Evolutionary conservation across 1,284 basidiomycete species (phyloP), one percentile per base, ranked within the genome.

Genomic region (Trichosporon sp.): DNA sequence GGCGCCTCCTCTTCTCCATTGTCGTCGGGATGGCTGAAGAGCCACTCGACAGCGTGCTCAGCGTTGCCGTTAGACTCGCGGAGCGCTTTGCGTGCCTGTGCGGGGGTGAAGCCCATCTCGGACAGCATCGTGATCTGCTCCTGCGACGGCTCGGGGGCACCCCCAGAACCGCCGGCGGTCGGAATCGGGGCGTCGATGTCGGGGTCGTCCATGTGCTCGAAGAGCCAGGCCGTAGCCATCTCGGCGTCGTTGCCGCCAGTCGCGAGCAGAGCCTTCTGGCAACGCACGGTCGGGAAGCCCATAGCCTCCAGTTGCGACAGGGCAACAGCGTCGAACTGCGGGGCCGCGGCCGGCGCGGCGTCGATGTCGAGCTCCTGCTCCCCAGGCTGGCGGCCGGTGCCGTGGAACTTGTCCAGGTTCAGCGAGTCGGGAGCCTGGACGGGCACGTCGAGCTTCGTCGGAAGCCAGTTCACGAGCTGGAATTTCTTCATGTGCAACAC

Each of bases 381-480:
- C 8, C 87, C 89, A 0, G 86, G 85, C 80, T 92, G 91, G 11
- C 92, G 84, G 0, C 96, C 96, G 32, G 83, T 85, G 2, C 92
- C 92, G 1, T 93, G 79, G 78, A 92, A 92, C 4, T 82, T 77
- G 71, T 92, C 91, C 48, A 98, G 88, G 14, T 85, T 81, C 64
- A 96, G 84, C 1, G 82, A 76, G 70, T 92, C 89, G 6, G 87
- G 86, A 0, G 98, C 85, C n/a, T 89, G 82, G 26, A 98, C 85
- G 0, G 95, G 95, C 32, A 99, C 92, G 75, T 97, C 93, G 43
- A 98, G 88, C 83, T 99, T 99, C 4, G 92, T 89, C 0, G 97
- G 96, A 2, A 99, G 94, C 96, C 96, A 99, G 79, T 96, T 96
- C 68, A 96, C 90, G 5, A 98, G 88, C 84, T 96, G 93, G 86